These are phyloP conservation scores for Globisporangium recalcitrans DNA, from an alignment of 352 stramenopile species.

Conservation along the genomic window DNA sequence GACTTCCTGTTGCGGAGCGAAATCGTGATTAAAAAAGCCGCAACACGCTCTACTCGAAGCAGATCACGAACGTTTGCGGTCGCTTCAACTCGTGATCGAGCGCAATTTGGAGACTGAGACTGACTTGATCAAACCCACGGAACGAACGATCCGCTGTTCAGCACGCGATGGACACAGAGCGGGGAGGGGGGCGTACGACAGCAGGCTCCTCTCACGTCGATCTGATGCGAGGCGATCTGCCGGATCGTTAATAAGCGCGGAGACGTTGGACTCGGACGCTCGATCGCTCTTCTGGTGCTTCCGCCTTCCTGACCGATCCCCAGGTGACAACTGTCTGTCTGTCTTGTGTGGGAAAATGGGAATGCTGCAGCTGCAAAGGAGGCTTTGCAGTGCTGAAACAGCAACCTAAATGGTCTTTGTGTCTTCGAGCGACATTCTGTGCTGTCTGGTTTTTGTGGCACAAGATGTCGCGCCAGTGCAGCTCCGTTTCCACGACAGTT, in stretches of 20 bases:
- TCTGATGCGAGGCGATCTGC: background rate
- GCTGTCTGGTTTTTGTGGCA: background rate
- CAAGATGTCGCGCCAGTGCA: background rate
- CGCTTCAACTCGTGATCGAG: background rate
- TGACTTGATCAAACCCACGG: background rate
- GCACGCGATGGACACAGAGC: background rate
- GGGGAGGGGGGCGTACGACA: background rate
- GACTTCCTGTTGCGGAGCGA: conserved; percentile 15
- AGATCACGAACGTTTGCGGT: background rate
- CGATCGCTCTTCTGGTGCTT: background rate
- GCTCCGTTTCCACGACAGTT: background rate
- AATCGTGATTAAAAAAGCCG: conserved; percentile 9
- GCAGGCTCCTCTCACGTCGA: background rate
- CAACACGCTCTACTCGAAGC: background rate
- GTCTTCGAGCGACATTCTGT: background rate
- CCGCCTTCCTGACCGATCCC: conserved; percentile 1
- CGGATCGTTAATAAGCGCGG: no score
- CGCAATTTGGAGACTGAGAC: conserved; percentile 2
- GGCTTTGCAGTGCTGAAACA: no score
- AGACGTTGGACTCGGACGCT: conserved; percentile 4
- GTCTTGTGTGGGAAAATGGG: background rate
- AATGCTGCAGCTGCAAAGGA: background rate
- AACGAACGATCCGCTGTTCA: no score
- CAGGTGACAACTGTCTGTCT: conserved; percentile 5
- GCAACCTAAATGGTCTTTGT: background rate